Conservation (phyloP, 2,329 filamentous ascomycete genomes). For the Sclerotinia subarctica region DNA sequence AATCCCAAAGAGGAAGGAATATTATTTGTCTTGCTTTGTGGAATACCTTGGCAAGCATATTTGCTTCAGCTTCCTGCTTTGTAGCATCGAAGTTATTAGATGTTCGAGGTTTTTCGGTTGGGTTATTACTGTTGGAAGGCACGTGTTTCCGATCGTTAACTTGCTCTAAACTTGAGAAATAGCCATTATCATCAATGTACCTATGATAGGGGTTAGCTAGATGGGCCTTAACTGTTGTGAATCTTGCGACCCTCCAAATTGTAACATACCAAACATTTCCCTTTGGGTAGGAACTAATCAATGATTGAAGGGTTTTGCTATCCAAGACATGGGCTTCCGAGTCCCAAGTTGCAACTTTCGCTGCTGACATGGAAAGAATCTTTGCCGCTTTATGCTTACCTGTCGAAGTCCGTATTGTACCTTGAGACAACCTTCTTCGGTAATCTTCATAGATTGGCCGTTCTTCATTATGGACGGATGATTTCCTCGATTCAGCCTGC, state of each 20-base stretch:
- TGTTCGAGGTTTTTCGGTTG: conserved; percentile 23
- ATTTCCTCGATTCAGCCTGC: conserved; percentile 12
- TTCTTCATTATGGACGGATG: neutral
- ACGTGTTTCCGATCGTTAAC: conserved; percentile 21
- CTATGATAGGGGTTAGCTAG: neutral
- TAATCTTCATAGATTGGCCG: neutral
- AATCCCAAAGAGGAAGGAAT: conserved; percentile 37
- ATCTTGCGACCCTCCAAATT: neutral
- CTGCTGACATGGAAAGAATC: conserved; percentile 31
- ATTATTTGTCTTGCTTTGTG: conserved; percentile 35
- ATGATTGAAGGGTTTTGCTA: conserved; percentile 30
- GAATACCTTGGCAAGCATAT: conserved; percentile 33
- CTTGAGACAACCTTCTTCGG: conserved; percentile 22
- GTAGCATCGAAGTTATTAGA: conserved; percentile 21
- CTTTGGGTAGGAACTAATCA: conserved; percentile 35
- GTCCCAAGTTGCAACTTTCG: conserved; percentile 29
- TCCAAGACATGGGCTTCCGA: conserved; percentile 27
- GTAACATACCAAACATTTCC: conserved; percentile 35
- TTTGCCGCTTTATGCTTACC: conserved; percentile 31
- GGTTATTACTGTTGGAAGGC: neutral
- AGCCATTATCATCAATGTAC: conserved; percentile 34
- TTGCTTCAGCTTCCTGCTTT: conserved; percentile 31
- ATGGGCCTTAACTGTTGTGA: neutral
- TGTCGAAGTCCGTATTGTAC: conserved; percentile 24
- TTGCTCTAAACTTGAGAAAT: conserved; percentile 36